Conservation (phyloP, 1,284 basidiomycete species). For the Cystobasidium slooffiae region DNA sequence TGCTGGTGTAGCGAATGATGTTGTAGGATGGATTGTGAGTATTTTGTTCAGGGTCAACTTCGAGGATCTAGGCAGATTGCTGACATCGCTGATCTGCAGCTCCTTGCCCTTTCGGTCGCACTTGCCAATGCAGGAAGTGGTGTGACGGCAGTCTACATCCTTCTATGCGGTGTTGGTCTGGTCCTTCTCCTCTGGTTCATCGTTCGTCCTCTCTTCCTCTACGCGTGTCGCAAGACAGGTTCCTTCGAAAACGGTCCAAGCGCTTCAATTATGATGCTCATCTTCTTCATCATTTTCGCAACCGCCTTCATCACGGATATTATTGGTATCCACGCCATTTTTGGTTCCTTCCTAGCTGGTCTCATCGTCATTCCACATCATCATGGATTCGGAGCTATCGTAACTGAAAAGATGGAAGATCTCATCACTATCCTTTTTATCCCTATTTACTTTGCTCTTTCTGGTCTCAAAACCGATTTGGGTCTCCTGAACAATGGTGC, state of each 20-base stretch:
- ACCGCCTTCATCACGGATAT: conserved; percentile 87
- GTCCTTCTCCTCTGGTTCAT: conserved; percentile 77
- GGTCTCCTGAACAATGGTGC: conserved; percentile 70
- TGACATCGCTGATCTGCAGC: conserved; percentile 53
- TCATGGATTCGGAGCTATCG: conserved; percentile 71
- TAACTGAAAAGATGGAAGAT: conserved; percentile 79
- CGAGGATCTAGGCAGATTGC: background rate
- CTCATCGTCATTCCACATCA: conserved; percentile 81
- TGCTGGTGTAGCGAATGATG: conserved; percentile 90
- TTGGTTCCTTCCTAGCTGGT: conserved; percentile 74
- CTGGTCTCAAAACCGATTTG: conserved; percentile 69
- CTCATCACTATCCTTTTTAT: conserved; percentile 68
- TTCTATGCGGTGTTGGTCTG: conserved; percentile 82
- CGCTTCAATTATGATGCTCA: conserved; percentile 74
- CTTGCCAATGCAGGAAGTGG: conserved; percentile 82
- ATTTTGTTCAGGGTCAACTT: too few species aligned
- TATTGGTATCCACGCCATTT: conserved; percentile 67
- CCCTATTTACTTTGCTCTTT: conserved; percentile 63
- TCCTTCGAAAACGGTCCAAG: conserved; percentile 76
- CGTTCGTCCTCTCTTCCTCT: conserved; percentile 60
- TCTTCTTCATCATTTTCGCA: conserved; percentile 73
- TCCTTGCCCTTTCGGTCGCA: conserved; percentile 80
- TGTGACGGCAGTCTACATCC: conserved; percentile 71
- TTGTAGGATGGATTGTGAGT: conserved; percentile 57
- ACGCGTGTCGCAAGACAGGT: conserved; percentile 69